Base-by-base conservation (phyloP, 345 rosid genomes). In the Passiflora organensis region DNA sequence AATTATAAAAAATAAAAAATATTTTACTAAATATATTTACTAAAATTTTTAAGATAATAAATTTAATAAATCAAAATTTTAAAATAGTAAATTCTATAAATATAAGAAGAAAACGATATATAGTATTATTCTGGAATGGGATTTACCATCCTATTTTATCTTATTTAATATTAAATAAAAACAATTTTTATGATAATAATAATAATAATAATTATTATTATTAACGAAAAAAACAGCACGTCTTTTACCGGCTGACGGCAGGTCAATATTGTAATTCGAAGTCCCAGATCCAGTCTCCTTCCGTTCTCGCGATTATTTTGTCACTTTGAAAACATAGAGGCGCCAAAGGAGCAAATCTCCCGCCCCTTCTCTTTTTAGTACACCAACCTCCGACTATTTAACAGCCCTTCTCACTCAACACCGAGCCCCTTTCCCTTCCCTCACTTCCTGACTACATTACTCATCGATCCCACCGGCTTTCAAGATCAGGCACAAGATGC, bases 311-410 rank as follows among this genome's bases (percentile, higher is more conserved):
- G 15, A 48, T 32, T 38, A 14, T 23, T 19, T 34, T 62, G 0
- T 41, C 11, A n/a, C 46, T 46, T 56, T 17, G 43, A 55, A 36
- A 68, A 75, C 63, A 41, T 52, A 32, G 63, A 60, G 78, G 95
- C 96, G 95, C 96, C 72, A 89, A 83, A 78, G n/a, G 59, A 14
- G 45, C 69, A 57, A 41, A 45, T 74, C 87, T 81, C 91, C 91
- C 84, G 85, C 96, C 64, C 82, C n/a, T n/a, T n/a, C 72, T 28
- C 65, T 41, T 18, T 48, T 63, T n/a, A n/a, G n/a, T n/a, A n/a
- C n/a, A n/a, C 53, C 48, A 21, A 63, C 69, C 78, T 6, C 19
- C 43, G 42, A 59, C 67, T 60, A 43, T 55, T 49, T 66, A 62
- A 23, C 51, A 43, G 20, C 43, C 43, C 59, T 36, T 12, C 34